Percentiles rank a stretch among this genome's conserved stretches.
Evolutionary conservation across 768 basidiomycete species (phyloP).

Genomic region (Pisolithus microcarpus): DNA sequence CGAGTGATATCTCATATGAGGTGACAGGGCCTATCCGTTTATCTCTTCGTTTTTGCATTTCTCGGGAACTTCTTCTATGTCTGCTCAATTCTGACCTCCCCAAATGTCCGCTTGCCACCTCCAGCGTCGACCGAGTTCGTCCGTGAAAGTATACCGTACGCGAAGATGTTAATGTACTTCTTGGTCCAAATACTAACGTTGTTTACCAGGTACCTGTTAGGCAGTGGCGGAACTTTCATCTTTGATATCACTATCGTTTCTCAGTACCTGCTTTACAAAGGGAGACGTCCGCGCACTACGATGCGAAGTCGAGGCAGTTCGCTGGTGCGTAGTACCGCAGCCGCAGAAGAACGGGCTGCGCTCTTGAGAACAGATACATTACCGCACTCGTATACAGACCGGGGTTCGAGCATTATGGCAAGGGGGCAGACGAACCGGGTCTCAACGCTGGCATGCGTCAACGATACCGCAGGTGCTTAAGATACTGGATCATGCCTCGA

Average conservation of each 20-base stretch:
- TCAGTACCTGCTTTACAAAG: slow-evolving; percentile 76
- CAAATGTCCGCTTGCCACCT: slow-evolving; percentile 49
- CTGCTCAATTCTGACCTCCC: slow-evolving; percentile 77
- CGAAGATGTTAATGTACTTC: slow-evolving; percentile 11
- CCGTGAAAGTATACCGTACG: slow-evolving; percentile 79
- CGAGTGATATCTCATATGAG: slow-evolving; percentile 2
- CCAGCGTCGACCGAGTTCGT: slow-evolving; percentile 60
- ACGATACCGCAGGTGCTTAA: too few species aligned
- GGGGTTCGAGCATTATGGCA: slow-evolving; percentile 14
- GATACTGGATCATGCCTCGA: too few species aligned
- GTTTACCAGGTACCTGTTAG: slow-evolving; percentile 68
- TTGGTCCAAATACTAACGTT: neutral
- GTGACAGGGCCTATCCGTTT: slow-evolving; percentile 80
- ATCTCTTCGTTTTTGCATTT: slow-evolving; percentile 90
- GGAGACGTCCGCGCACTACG: slow-evolving; percentile 32
- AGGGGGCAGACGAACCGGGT: slow-evolving; percentile 29
- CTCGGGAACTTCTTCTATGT: slow-evolving; percentile 93
- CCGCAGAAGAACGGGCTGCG: slow-evolving; percentile 44
- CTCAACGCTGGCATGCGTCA: slow-evolving; percentile 15
- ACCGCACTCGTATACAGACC: slow-evolving; percentile 22
- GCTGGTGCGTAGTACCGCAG: slow-evolving; percentile 18
- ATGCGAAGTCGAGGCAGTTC: slow-evolving; percentile 23
- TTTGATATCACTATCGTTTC: slow-evolving; percentile 90
- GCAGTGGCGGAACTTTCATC: slow-evolving; percentile 86
- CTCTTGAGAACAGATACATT: slow-evolving; percentile 38